Evolutionary conservation across 2,329 filamentous ascomycete genomes (phyloP).

Genomic region (Emydomyces testavorans): DNA sequence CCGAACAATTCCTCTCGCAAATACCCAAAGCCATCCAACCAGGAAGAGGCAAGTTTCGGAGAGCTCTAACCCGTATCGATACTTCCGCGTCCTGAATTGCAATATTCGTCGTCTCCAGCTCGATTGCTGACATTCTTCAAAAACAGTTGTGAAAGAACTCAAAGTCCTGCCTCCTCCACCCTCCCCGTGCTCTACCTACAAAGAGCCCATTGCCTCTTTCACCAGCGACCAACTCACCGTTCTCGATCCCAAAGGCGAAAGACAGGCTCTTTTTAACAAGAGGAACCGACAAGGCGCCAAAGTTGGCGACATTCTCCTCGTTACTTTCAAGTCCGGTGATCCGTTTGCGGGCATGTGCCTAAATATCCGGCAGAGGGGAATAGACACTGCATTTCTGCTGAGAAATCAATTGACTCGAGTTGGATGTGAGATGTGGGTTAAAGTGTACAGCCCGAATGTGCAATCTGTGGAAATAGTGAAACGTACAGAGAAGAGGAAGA

Average conservation of each 20-base stretch:
- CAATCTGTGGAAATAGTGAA: conserved; percentile 89
- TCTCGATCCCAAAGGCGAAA: conserved; percentile 76
- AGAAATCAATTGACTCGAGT: conserved; percentile 76
- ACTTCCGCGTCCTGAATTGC: too few relatives aligned
- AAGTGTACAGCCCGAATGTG: conserved; percentile 83
- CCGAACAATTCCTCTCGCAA: conserved; percentile 34
- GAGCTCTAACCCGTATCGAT: neutral
- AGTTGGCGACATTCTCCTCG: conserved; percentile 81
- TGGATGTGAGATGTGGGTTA: conserved; percentile 94
- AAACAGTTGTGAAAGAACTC: conserved; percentile 38
- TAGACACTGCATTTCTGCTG: conserved; percentile 78
- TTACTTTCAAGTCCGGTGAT: conserved; percentile 73
- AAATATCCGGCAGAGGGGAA: conserved; percentile 72
- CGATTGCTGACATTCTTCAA: conserved; percentile 10
- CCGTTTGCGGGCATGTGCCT: conserved; percentile 83
- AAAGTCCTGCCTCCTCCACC: conserved; percentile 44
- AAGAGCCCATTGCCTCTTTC: conserved; percentile 56
- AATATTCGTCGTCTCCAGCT: too few relatives aligned
- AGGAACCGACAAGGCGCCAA: conserved; percentile 67
- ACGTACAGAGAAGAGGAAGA: conserved; percentile 68
- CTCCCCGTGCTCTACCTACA: conserved; percentile 40
- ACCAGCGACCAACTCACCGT: conserved; percentile 56
- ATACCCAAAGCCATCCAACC: conserved; percentile 31
- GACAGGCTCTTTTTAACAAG: conserved; percentile 65
- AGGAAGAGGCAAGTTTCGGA: conserved; percentile 27